Percentiles rank a stretch among this genome's conserved stretches.
Evolutionary conservation across 441 rosid species (phyloP).

Genomic region (Breynia disticha): DNA sequence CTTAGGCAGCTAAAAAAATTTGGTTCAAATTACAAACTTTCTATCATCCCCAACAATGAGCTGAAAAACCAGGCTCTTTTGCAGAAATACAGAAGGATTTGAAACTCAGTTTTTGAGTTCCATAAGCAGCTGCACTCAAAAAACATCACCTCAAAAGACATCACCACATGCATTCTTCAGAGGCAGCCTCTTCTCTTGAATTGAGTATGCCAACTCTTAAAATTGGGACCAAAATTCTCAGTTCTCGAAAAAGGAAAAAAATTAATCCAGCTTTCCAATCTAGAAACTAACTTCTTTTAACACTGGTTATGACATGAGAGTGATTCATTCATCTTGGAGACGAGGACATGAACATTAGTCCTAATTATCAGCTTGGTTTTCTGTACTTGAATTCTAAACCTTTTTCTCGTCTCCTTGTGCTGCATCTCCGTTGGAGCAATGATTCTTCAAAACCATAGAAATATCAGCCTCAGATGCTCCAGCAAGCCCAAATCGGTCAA

Average conservation of each 20-base stretch:
- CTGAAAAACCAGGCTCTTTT: no score
- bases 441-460: slow-evolving; percentile 65
- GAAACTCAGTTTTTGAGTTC: no score
- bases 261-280: background rate
- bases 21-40: no score
- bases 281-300: background rate
- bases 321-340: no score
- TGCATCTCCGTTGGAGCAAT: slow-evolving; percentile 50
- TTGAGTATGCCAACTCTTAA: background rate
- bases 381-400: slow-evolving; percentile 18
- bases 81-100: no score
- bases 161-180: background rate
- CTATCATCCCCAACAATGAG: no score
- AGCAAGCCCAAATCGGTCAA: slow-evolving; percentile 77
- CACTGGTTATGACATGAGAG: background rate
- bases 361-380: background rate
- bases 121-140: no score
- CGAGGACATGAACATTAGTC: background rate
- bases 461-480: slow-evolving; percentile 89
- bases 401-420: slow-evolving; percentile 34
- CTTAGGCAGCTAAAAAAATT: no score
- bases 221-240: background rate
- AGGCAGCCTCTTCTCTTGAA: no score
- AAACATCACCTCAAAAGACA: background rate
- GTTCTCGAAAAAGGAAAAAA: background rate